A percentile compares a stretch with the other conserved stretches of the same genome.
Conservation (phyloP, 805 yeast species). For the Yamadazyma scolyti region DNA sequence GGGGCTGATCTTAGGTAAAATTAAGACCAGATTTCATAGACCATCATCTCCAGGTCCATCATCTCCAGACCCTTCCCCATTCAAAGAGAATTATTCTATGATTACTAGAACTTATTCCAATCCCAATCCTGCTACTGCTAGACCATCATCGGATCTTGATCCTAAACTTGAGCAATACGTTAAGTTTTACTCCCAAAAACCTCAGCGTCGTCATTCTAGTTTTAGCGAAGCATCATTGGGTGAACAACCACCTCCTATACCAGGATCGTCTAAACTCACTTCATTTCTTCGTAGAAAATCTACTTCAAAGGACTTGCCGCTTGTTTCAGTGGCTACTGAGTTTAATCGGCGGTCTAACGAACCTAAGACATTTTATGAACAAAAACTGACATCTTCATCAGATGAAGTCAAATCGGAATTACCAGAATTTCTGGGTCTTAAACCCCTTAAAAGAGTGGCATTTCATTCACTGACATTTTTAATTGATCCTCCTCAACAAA, state of each 20-base stretch:
- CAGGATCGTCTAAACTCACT: constrained; percentile 15
- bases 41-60: constrained; percentile 11
- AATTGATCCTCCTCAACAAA: constrained; percentile 72
- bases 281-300: constrained; percentile 26
- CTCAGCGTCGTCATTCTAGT: constrained; percentile 14
- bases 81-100: constrained; percentile 11
- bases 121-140: not conserved
- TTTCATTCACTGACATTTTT: constrained; percentile 40
- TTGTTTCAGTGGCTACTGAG: constrained; percentile 12
- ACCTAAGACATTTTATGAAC: constrained; percentile 3
- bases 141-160: constrained; percentile 13
- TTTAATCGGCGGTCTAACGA: constrained; percentile 11
- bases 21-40: constrained; percentile 30
- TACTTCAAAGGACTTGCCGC: constrained; percentile 4
- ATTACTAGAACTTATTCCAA: not conserved
- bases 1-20: constrained; percentile 35
- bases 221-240: constrained; percentile 6
- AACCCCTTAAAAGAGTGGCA: constrained; percentile 40
- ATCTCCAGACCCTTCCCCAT: constrained; percentile 3
- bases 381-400: not conserved
- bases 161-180: constrained; percentile 36
- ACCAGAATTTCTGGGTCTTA: constrained; percentile 27
- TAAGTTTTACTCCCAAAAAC: constrained; percentile 24
- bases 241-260: not conserved
- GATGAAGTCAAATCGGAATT: constrained; percentile 5